Conservation (phyloP, 139 green algal species). For the Astrephomene gubernaculifera region DNA sequence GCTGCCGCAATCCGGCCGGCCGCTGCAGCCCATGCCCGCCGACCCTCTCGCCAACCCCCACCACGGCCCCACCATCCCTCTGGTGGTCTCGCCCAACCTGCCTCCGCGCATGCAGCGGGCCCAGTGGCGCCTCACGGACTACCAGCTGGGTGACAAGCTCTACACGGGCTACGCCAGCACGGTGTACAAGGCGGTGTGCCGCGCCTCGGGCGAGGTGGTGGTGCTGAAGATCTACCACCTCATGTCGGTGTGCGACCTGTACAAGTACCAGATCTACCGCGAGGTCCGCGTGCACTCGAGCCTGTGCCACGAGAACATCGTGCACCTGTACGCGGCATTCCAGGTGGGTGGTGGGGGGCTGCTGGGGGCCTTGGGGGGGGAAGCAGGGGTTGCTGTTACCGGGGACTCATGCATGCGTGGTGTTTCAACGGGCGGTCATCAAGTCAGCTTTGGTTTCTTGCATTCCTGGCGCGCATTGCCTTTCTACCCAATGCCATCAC, state of each 20-base stretch:
- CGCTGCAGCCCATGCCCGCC: slow-evolving; percentile 43
- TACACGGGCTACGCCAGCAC: slow-evolving; percentile 68
- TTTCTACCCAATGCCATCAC: not conserved
- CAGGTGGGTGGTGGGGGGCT: slow-evolving; percentile 19
- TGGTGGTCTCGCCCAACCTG: slow-evolving; percentile 57
- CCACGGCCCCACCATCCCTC: slow-evolving; percentile 50
- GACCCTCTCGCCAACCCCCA: slow-evolving; percentile 45
- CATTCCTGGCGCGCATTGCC: not conserved
- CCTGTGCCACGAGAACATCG: slow-evolving; percentile 69
- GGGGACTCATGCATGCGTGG: not conserved
- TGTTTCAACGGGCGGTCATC: not conserved
- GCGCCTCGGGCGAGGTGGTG: slow-evolving; percentile 55
- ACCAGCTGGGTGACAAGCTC: slow-evolving; percentile 65
- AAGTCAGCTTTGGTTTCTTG: not conserved
- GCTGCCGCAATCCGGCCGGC: slow-evolving; percentile 43
- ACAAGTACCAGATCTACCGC: slow-evolving; percentile 74
- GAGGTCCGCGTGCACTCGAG: slow-evolving; percentile 65
- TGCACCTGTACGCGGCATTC: slow-evolving; percentile 67
- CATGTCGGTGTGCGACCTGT: slow-evolving; percentile 63
- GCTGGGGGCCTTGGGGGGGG: too few relatives aligned
- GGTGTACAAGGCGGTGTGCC: slow-evolving; percentile 71
- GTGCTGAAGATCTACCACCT: slow-evolving; percentile 70
- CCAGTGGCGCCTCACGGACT: slow-evolving; percentile 67
- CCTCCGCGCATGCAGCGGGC: slow-evolving; percentile 63
- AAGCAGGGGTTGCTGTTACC: not conserved